These are phyloP conservation scores for Ciborinia camelliae DNA, from an alignment of 2,329 filamentous ascomycete species.

Conservation along the genomic window DNA sequence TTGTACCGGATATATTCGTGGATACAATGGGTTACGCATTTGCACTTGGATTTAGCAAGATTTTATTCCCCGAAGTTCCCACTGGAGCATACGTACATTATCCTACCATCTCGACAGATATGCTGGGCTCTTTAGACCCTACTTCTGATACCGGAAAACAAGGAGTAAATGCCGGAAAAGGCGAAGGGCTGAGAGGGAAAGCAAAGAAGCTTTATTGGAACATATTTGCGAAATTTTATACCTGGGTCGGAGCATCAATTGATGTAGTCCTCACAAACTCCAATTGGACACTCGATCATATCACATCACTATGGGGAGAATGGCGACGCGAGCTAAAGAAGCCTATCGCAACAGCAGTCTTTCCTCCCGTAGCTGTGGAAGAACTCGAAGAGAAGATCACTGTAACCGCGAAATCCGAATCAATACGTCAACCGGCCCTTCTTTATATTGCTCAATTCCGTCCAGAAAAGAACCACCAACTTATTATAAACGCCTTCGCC, in stretches of 20 bases:
- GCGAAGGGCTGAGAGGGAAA: slow-evolving; percentile 65
- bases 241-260: slow-evolving; percentile 74
- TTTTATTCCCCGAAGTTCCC: slow-evolving; percentile 75
- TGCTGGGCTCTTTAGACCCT: slow-evolving; percentile 80
- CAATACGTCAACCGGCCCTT: slow-evolving; percentile 65
- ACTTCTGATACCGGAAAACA: slow-evolving; percentile 53
- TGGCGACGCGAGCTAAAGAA: slow-evolving; percentile 46
- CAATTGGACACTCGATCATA: slow-evolving; percentile 85
- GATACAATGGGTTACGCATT: slow-evolving; percentile 99
- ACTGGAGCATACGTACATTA: slow-evolving; percentile 97
- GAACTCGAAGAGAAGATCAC: slow-evolving; percentile 75
- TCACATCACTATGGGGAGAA: slow-evolving; percentile 74
- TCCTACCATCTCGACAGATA: slow-evolving; percentile 96
- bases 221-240: slow-evolving; percentile 78
- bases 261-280: slow-evolving; percentile 98
- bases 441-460: slow-evolving; percentile 97
- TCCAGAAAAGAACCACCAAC: slow-evolving; percentile 91
- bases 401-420: slow-evolving; percentile 66
- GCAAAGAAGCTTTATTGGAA: slow-evolving; percentile 84
- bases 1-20: slow-evolving; percentile 90
- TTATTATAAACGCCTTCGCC: slow-evolving; percentile 82
- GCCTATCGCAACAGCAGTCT: slow-evolving; percentile 66
- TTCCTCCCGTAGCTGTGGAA: slow-evolving; percentile 86
- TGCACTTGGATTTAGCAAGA: slow-evolving; percentile 74
- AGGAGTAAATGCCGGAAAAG: slow-evolving; percentile 81